phyloP scores from a whole-genome alignment of 2,329 filamentous ascomycete genomes.

The Beauveria bassiana region DNA sequence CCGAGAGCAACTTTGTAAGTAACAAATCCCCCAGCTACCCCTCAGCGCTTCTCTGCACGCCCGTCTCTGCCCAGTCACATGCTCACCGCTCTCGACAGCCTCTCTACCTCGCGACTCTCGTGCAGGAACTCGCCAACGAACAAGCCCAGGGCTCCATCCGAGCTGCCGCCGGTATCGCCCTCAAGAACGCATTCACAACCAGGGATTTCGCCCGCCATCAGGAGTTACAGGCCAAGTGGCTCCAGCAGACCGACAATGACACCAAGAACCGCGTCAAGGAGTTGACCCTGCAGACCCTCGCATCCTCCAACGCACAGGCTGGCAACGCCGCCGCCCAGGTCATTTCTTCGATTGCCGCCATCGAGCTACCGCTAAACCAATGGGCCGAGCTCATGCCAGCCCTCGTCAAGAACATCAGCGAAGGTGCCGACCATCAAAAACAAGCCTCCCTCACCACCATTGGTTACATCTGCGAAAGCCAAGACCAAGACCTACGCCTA shows the following conservation, averaged over 20 bases:
- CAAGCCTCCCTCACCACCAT: constrained; percentile 93
- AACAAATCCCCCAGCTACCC: constrained; percentile 17
- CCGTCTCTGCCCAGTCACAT: constrained; percentile 11
- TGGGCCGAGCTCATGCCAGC: constrained; percentile 87
- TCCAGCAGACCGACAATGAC: constrained; percentile 69
- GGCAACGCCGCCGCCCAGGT: constrained; percentile 90
- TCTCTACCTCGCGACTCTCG: constrained; percentile 85
- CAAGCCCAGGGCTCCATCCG: constrained; percentile 74
- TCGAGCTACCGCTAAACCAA: constrained; percentile 87
- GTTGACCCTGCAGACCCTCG: constrained; percentile 79
- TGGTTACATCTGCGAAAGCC: constrained; percentile 95
- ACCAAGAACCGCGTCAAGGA: constrained; percentile 86
- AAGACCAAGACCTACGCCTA: constrained; percentile 77
- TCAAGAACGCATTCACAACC: constrained; percentile 97
- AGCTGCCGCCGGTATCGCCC: constrained; percentile 86
- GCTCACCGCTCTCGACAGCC: constrained; percentile 49
- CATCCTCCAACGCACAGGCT: constrained; percentile 70
- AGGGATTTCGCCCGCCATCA: constrained; percentile 82
- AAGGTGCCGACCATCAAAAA: constrained; percentile 81
- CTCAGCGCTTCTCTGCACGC: constrained; percentile 2
- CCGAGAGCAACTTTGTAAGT: constrained; percentile 88
- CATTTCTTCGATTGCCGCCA: constrained; percentile 86
- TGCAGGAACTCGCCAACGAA: constrained; percentile 91
- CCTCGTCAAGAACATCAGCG: constrained; percentile 87
- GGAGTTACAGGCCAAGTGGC: constrained; percentile 90